Evolutionary conservation across 2,329 filamentous ascomycete species (phyloP).

Genomic region (Myriosclerotinia duriaeana): DNA sequence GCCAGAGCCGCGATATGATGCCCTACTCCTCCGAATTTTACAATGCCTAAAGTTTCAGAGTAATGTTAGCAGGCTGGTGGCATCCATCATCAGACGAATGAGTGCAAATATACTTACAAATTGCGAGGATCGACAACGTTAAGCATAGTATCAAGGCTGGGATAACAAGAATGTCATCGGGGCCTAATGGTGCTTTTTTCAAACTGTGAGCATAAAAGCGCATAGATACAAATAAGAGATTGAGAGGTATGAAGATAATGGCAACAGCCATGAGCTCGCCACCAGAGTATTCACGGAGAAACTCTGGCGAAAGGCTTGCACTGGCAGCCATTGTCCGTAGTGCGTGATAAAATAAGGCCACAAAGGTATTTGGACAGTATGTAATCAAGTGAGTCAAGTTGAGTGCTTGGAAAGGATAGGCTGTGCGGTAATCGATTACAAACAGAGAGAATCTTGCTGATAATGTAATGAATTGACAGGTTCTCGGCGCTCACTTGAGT

Average conservation of each 20-base stretch:
- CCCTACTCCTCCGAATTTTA: neutral
- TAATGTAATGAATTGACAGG: neutral
- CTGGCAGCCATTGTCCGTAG: neutral
- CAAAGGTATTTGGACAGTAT: neutral
- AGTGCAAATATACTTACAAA: neutral
- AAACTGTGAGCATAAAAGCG: neutral
- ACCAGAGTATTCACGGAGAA: constrained; percentile 1
- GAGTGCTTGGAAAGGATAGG: neutral
- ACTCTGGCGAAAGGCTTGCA: neutral
- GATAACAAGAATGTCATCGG: constrained; percentile 12
- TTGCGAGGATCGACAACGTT: neutral
- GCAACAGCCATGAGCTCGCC: neutral
- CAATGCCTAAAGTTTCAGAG: neutral
- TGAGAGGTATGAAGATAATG: neutral
- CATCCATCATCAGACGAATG: neutral
- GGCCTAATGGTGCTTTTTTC: neutral
- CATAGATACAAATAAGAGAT: neutral
- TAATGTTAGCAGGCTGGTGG: neutral
- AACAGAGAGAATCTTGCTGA: neutral
- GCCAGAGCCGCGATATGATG: constrained; percentile 4
- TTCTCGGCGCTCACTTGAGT: neutral
- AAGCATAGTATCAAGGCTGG: neutral
- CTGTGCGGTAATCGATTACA: neutral
- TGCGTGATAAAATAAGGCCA: neutral
- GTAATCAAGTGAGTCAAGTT: neutral